Conservation (phyloP, 164 flowering plant genomes). For the Berberis vulgaris region DNA sequence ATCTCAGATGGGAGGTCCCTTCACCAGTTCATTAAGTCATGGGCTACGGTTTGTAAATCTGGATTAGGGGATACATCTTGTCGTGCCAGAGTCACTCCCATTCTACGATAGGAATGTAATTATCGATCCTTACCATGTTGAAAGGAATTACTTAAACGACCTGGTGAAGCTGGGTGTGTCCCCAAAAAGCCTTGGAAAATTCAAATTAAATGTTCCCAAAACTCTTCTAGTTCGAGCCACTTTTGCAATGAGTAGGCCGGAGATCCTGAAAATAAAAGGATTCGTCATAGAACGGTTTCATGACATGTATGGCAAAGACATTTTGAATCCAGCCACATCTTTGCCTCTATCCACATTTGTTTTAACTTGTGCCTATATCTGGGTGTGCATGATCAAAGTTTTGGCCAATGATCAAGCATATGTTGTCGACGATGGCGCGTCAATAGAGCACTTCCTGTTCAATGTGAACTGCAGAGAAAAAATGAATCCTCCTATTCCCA, state of each 20-base stretch:
- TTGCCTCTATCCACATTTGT: neutral
- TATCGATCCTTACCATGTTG: slow-evolving; percentile 15
- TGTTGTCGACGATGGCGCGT: neutral
- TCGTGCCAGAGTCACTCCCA: neutral
- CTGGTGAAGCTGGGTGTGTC: neutral
- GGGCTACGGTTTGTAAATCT: slow-evolving; percentile 11
- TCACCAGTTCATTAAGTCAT: slow-evolving; percentile 6
- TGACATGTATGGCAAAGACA: neutral
- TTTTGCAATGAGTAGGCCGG: slow-evolving; percentile 10
- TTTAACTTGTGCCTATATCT: neutral
- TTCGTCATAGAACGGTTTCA: too few species aligned
- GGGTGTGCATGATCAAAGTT: neutral
- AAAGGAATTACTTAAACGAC: neutral
- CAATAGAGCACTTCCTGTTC: slow-evolving; percentile 14
- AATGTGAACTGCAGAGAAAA: slow-evolving; percentile 22
- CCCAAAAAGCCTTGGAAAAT: neutral
- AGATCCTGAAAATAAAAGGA: slow-evolving; percentile 14
- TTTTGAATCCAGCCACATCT: neutral
- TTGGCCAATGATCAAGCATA: neutral
- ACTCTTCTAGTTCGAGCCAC: slow-evolving; percentile 19
- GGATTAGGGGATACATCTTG: slow-evolving; percentile 2
- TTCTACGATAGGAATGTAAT: slow-evolving; percentile 15
- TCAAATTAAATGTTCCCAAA: neutral
- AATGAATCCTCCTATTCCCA: slow-evolving; percentile 16
- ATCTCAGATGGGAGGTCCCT: slow-evolving; percentile 8